A percentile compares a stretch with the other conserved stretches of the same genome.
These are phyloP conservation scores for Cairneyella variabilis DNA, from an alignment of 495 filamentous ascomycete species.

Conservation along the genomic window DNA sequence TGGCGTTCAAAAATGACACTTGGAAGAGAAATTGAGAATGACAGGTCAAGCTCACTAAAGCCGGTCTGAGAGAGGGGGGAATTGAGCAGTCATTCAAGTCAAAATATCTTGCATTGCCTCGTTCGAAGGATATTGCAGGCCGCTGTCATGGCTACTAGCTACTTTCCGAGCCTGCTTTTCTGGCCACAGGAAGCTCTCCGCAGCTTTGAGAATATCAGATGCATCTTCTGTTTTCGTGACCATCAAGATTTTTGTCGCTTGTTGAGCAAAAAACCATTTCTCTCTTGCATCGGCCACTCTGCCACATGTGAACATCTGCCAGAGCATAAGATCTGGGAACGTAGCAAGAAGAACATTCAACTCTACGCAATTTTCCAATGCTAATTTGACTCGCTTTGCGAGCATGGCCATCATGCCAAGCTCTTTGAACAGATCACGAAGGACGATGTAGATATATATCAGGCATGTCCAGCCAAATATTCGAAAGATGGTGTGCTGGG, in stretches of 20 bases:
- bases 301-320: slow-evolving; percentile 22
- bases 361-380: slow-evolving; percentile 8
- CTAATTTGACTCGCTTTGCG: slow-evolving; percentile 1
- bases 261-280: slow-evolving; percentile 16
- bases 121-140: too few relatives aligned
- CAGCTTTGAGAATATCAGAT: slow-evolving; percentile 8
- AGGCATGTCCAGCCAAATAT: slow-evolving; percentile 17
- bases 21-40: too few relatives aligned
- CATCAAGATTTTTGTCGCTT: slow-evolving; percentile 15
- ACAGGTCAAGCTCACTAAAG: too few relatives aligned
- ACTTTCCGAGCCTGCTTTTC: too few relatives aligned
- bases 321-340: slow-evolving; percentile 21
- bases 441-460: slow-evolving; percentile 17
- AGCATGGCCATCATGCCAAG: slow-evolving; percentile 18
- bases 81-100: too few relatives aligned
- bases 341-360: slow-evolving; percentile 23
- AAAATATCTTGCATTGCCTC: too few relatives aligned
- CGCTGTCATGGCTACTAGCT: too few relatives aligned
- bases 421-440: slow-evolving; percentile 17
- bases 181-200: slow-evolving; percentile 18
- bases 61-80: too few relatives aligned
- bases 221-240: slow-evolving; percentile 12
- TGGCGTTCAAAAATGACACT: too few relatives aligned
- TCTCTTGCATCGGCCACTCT: slow-evolving; percentile 13
- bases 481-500: slow-evolving; percentile 16